Base-by-base conservation (phyloP, 208 protist genomes). In the Endotrypanum monterogeii region DNA sequence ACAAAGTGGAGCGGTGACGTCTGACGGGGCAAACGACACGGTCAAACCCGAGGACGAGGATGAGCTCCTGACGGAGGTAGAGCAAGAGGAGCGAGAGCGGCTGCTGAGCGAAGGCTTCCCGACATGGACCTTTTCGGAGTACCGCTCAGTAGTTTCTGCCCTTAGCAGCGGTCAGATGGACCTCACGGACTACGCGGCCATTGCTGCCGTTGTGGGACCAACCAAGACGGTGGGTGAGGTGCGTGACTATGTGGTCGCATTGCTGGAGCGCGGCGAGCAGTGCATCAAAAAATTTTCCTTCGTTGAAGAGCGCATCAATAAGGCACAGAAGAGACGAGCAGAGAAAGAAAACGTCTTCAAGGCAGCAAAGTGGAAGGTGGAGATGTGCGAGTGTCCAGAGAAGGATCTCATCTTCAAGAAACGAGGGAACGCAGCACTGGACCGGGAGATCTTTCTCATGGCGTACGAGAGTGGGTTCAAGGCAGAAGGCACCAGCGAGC, bases 331-430 rank as follows among this genome's bases (percentile, higher is more conserved):
- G 60, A 82, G 83, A 73, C 80, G 80, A 12, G 68, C 78, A 12
- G 67, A 66, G 37, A 78, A 79, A 46, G 84, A 94, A 54, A 86
- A 89, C 62, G 37, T 80, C 14, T 73, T 94, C 57, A 89, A 78
- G 28, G 90, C 89, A 1, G 89, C 90, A 16, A 85, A 82, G 76
- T 94, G 89, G 89, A 96, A 96, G 77, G 89, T 96, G 73, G 90
- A 96, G 72, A 78, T 65, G 28, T 96, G 80, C 71, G 89, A 87
- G 4, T 66, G 82, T 44, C 89, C 89, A 16, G 90, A 94, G 73
- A 84, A 80, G 54, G 78, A 96, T 56, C 71, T 94, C 30, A 78
- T 55, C 35, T 92, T 94, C 68, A 76, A 80, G 62, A 50, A 72
- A 5, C 82, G 84, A 71, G 70, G 78, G 52, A 74, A 82, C 50